A percentile compares a stretch with the other conserved stretches of the same genome.
These are phyloP conservation scores for Fraxinus platypoda DNA, from an alignment of 305 asterid species.

Conservation along the genomic window DNA sequence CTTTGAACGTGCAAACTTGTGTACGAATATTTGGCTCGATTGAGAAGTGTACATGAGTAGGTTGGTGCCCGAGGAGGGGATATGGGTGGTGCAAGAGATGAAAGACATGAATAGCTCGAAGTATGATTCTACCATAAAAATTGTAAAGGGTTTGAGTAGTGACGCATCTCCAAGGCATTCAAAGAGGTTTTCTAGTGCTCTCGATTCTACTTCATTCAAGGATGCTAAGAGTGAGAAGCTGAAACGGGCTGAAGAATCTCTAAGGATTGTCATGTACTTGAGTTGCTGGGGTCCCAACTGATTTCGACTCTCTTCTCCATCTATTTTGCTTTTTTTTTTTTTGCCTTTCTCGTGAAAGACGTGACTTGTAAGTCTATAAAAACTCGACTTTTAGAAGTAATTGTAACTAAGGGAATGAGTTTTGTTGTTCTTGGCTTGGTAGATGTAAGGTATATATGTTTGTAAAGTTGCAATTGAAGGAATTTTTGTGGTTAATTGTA, in stretches of 20 bases:
- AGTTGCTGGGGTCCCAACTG: slow-evolving; percentile 67
- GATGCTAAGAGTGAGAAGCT: slow-evolving; percentile 26
- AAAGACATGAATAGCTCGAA: slow-evolving; percentile 5
- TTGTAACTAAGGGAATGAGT: neutral
- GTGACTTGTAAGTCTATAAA: neutral
- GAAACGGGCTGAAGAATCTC: slow-evolving; percentile 54
- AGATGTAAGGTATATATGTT: neutral
- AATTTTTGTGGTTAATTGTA: neutral
- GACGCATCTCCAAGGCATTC: slow-evolving; percentile 29
- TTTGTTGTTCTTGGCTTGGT: neutral
- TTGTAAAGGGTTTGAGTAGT: slow-evolving; percentile 15
- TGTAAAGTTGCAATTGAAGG: neutral
- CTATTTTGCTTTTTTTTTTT: neutral
- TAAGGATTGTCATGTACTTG: slow-evolving; percentile 62
- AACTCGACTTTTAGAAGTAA: neutral
- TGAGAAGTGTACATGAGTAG: neutral
- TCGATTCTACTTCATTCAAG: slow-evolving; percentile 26
- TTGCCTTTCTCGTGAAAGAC: neutral
- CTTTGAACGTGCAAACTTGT: neutral
- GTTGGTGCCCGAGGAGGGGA: neutral
- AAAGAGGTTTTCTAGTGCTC: slow-evolving; percentile 34
- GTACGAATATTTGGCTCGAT: neutral
- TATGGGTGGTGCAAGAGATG: neutral
- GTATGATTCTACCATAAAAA: slow-evolving; percentile 13
- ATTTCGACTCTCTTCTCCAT: neutral